Base-by-base conservation (phyloP, 805 yeast species). In the Kodamaea restingae region DNA sequence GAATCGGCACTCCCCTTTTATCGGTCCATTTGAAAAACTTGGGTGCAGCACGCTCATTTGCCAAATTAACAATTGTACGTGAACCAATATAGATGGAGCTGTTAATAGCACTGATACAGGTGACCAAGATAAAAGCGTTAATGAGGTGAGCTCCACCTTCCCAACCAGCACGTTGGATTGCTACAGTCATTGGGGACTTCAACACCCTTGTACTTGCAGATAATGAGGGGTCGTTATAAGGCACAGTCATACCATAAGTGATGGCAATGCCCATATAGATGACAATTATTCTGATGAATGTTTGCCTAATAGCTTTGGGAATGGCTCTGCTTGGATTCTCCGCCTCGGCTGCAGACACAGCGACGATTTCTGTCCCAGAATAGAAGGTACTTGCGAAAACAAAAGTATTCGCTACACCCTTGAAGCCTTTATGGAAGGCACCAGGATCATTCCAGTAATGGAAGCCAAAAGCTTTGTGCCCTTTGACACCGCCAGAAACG, bases 41-140 rank as follows among this genome's bases (percentile, higher is more conserved):
- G 30, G 86, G 87, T 0, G 84, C 85, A 42, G 70, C 67, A 1
- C 80, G 78, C 40, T 74, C 79, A 43, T 71, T 64, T 4, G 88
- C 80, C 70, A 82, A 70, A 39, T 75, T 78, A 45, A 81, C 76
- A 10, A 83, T 64, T 1, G 87, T 73, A 56, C 90, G 68, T 2
- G 86, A 76, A 8, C 84, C 86, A 56, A 82, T 71, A 56, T 77
- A 83, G 38, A 82, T 76, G 25, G 84, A 75, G 30, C 84, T 72
- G 60, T 83, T 83, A 51, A 81, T 76, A 4, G 90, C 84, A 22
- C 84, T 78, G 31, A 84, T 57, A 50, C 85, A 76, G 2, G 84
- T 80, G 10, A 80, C 53, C 42, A 81, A 61, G 45, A 83, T 73
- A 50, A 84, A 73, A 0, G 87, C 78, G 46, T 80, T 79, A 47